Percentiles rank a stretch among this genome's conserved stretches.
phyloP scores from a whole-genome alignment of 106 monocot species.

The Narthecium ossifragum region DNA sequence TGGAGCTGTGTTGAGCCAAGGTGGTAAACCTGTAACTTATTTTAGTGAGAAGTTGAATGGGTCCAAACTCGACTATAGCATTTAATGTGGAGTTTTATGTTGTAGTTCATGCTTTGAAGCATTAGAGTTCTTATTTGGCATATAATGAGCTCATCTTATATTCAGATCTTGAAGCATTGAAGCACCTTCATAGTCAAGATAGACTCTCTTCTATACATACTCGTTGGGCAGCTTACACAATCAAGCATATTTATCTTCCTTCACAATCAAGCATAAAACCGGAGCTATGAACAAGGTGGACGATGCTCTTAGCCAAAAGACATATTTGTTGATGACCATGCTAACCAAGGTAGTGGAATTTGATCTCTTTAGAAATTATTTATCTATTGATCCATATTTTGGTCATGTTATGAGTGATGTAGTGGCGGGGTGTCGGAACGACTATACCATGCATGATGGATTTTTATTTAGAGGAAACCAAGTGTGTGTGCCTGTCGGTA shows the following conservation, averaged over 20 bases:
- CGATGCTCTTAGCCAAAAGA: background rate
- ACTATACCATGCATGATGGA: too few species aligned
- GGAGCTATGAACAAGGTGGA: background rate
- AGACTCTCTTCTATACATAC: background rate
- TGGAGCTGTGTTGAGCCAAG: too few species aligned
- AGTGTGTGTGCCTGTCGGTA: too few species aligned
- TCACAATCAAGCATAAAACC: background rate
- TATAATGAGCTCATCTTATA: background rate
- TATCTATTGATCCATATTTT: too few species aligned
- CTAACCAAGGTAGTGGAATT: background rate
- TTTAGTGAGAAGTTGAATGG: constrained; percentile 1
- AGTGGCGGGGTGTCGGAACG: too few species aligned
- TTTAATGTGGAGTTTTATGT: background rate
- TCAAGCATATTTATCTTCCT: background rate
- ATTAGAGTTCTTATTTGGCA: too few species aligned
- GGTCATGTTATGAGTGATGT: too few species aligned
- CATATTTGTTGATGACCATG: background rate
- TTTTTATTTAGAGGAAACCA: too few species aligned
- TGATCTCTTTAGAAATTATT: background rate
- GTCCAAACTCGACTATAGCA: background rate
- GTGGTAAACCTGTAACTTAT: background rate
- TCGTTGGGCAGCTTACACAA: background rate
- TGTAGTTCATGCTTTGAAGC: background rate
- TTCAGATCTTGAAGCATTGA: background rate
- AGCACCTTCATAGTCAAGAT: background rate